Base-by-base conservation (phyloP, 495 filamentous ascomycete species). In the Podospora pseudoanserina region DNA sequence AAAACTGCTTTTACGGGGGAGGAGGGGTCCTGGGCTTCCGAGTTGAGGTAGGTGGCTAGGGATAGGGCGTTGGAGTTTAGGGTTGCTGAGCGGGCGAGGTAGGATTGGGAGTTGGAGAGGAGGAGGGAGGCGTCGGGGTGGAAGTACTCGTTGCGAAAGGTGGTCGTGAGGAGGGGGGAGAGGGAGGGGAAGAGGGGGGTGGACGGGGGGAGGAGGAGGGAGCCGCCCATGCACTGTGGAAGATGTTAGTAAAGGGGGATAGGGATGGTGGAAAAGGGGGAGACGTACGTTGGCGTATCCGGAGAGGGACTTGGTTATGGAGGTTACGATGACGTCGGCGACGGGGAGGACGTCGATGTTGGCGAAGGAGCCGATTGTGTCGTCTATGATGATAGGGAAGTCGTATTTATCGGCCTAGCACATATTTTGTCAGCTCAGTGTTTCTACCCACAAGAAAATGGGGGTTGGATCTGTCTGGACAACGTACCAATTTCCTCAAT, bases 241-340 rank as follows among this genome's bases (percentile, higher is more conserved):
- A 13, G 39, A 49, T 23, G 39, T 49, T 49, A 49, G 39, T 49
- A 49, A 49, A 16, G 13, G 39, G 39, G 39, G 58, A 68, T 66
- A 74, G 66, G 76, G 78, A 59, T 79, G 69, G 7, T 72, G 73
- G 15, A 70, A 71, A 68, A 69, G 72, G 18, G 73, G 78, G 53
- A 66, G 76, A 71, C 84, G 79, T 30, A 85, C 81, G 66, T 87
- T 80, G 7, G 83, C 81, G 63, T 78, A 81, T 2, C 85, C 85
- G 65, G 74, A 81, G 68, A 86, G 84, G 2, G 76, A 75, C 73
- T 86, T 86, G 23, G 83, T 85, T 7, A 86, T 73, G 44, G 77
- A 80, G 1, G 82, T 80, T 5, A 84, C 61, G 60, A 87, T 63
- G 1, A 82, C 72, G 70, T 87, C 85, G 0, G 77, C 79, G 0